Evolutionary conservation across 768 basidiomycete species (phyloP), one percentile per base, ranked within the genome.

Genomic region (Rhodotorula kratochvilovae): DNA sequence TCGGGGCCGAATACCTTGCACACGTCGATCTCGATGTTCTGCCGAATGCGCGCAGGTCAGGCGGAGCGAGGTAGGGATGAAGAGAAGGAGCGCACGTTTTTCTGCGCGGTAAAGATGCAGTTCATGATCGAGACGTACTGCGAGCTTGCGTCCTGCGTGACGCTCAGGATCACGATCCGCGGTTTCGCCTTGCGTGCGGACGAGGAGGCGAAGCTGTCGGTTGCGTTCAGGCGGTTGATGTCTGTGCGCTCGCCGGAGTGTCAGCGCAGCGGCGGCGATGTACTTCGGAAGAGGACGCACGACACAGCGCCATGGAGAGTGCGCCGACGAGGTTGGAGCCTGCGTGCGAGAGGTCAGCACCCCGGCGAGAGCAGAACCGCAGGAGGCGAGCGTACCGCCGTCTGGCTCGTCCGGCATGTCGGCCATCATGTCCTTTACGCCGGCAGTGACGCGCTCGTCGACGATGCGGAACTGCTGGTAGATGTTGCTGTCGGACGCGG

Each of bases 51-150:
- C 56, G 58, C 64, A 11, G 29, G 33, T 2, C 25, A 0, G 48
- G 5, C 1, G 8, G 48, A 13, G 13, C 23, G 23, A 50, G 27
- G 57, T 1, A 36, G 19, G 35, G 10, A 57, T 46, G 35, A 33
- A 7, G 46, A 35, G 54, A 27, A 29, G 1, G 39, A 61, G 39
- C 72, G 76, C 73, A 91, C 95, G 75, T 92, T 84, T 83, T 99
- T 99, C 81, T 99, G 96, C 10, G 96, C 96, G 27, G 94, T 93
- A 81, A 99, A 99, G 60, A 98, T 98, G 64, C 93, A 89, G 79
- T 98, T 98, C 96, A 99, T 99, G 79, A 98, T 88, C 35, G 95
- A 91, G 60, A 98, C 95, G 81, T 99, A 99, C 17, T 93, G 91
- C 15, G 88, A 85, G 16, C 90, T 89, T 39, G 89, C 84, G 81